phyloP scores from a whole-genome alignment of 2,329 filamentous ascomycete genomes.

The Colletotrichum kahawae region DNA sequence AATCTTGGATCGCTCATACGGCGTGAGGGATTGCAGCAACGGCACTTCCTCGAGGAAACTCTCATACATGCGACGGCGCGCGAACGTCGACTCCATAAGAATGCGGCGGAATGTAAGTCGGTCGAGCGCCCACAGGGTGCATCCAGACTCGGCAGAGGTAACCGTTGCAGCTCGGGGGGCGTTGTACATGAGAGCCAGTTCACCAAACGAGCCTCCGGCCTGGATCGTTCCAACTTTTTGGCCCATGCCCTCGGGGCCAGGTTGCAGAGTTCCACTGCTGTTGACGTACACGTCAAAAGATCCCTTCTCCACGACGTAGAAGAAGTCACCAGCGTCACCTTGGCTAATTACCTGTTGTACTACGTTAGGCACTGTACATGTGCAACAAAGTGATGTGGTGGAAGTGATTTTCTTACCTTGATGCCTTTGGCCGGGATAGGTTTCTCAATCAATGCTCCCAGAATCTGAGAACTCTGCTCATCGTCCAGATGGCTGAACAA shows the following conservation, averaged over 20 bases:
- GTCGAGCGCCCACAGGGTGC: constrained; percentile 92
- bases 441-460: constrained; percentile 92
- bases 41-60: constrained; percentile 94
- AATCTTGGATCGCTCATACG: constrained; percentile 96
- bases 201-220: constrained; percentile 92
- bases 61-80: constrained; percentile 95
- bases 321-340: constrained; percentile 95
- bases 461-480: constrained; percentile 84
- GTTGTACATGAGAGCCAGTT: constrained; percentile 98
- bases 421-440: constrained; percentile 90
- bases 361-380: constrained; percentile 27
- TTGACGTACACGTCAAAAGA: constrained; percentile 93
- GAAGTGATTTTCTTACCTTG: constrained; percentile 53
- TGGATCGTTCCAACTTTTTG: constrained; percentile 81
- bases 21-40: constrained; percentile 79
- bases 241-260: constrained; percentile 83
- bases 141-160: constrained; percentile 77
- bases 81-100: constrained; percentile 97
- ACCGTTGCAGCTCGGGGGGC: constrained; percentile 95
- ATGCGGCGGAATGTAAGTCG: constrained; percentile 97
- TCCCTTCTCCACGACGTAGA: constrained; percentile 95
- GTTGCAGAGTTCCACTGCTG: constrained; percentile 73
- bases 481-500: constrained; percentile 94
- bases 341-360: constrained; percentile 84
- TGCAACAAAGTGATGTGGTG: background rate